phyloP scores from a whole-genome alignment of 371 early-diverging fungal species.

The Mucor indicus region DNA sequence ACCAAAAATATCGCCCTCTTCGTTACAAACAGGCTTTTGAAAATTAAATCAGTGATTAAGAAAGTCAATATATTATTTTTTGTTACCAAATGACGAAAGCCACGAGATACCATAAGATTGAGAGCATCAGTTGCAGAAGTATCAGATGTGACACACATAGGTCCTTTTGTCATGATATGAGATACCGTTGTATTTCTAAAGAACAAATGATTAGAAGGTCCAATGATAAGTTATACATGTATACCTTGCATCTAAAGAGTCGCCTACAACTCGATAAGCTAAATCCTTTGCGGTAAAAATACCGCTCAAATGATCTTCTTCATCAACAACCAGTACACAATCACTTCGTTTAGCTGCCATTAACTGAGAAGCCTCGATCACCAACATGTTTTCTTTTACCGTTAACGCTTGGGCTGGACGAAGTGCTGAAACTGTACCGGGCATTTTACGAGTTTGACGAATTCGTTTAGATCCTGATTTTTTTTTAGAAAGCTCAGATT shows the following conservation, averaged over 20 bases:
- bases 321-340: constrained; percentile 87
- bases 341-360: constrained; percentile 97
- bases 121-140: constrained; percentile 88
- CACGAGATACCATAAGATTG: constrained; percentile 89
- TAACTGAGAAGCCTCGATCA: constrained; percentile 91
- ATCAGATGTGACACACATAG: constrained; percentile 83
- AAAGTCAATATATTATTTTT: constrained; percentile 1
- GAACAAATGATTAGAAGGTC: background rate
- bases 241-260: constrained; percentile 35
- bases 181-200: constrained; percentile 56
- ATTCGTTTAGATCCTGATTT: constrained; percentile 28
- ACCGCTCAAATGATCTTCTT: constrained; percentile 88
- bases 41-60: background rate
- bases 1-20: constrained; percentile 91
- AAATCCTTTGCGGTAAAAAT: constrained; percentile 78
- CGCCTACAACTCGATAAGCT: constrained; percentile 40
- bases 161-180: constrained; percentile 89
- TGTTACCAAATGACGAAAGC: constrained; percentile 89
- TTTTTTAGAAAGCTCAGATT: constrained; percentile 70
- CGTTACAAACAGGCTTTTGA: constrained; percentile 83
- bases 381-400: constrained; percentile 84
- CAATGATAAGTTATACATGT: background rate
- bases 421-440: constrained; percentile 89
- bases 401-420: constrained; percentile 89
- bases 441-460: constrained; percentile 51